phyloP scores from a whole-genome alignment of 495 filamentous ascomycete genomes.

The Cercophora samala region DNA sequence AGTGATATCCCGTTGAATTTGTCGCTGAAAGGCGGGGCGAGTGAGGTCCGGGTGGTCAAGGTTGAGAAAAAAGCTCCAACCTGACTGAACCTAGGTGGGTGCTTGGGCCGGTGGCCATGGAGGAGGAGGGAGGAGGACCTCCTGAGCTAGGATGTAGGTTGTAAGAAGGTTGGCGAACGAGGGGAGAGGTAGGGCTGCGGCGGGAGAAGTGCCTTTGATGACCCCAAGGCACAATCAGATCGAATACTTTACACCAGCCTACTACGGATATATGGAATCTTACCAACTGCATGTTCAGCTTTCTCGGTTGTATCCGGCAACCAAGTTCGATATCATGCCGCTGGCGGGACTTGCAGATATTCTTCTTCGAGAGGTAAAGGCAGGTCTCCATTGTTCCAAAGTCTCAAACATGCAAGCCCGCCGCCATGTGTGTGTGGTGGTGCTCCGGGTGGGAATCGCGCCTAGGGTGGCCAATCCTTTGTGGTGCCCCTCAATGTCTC shows the following conservation, averaged over 20 bases:
- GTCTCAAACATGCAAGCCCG: conserved; percentile 11
- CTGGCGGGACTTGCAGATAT: background rate
- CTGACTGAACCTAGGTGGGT: background rate
- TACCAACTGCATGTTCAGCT: background rate
- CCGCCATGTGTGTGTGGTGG: conserved; percentile 8
- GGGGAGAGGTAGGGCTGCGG: background rate
- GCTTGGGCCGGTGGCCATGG: background rate
- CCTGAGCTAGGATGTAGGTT: background rate
- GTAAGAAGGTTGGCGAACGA: background rate
- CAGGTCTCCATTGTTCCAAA: conserved; percentile 5
- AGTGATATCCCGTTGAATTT: background rate
- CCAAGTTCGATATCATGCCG: background rate
- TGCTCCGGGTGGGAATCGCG: conserved; percentile 11
- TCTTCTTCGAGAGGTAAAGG: no score
- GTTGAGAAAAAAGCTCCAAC: background rate
- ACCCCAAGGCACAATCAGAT: background rate
- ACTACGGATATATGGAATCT: background rate
- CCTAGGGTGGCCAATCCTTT: conserved; percentile 10
- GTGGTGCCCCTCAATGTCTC: conserved; percentile 1
- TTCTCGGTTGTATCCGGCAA: background rate
- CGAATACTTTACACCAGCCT: background rate
- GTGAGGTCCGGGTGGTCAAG: background rate
- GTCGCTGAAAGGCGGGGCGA: background rate
- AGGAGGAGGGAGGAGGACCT: background rate
- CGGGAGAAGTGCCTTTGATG: background rate